Evolutionary conservation across 2,329 filamentous ascomycete genomes (phyloP), one percentile per base, ranked within the genome.

Genomic region (Microdochium bolleyi): DNA sequence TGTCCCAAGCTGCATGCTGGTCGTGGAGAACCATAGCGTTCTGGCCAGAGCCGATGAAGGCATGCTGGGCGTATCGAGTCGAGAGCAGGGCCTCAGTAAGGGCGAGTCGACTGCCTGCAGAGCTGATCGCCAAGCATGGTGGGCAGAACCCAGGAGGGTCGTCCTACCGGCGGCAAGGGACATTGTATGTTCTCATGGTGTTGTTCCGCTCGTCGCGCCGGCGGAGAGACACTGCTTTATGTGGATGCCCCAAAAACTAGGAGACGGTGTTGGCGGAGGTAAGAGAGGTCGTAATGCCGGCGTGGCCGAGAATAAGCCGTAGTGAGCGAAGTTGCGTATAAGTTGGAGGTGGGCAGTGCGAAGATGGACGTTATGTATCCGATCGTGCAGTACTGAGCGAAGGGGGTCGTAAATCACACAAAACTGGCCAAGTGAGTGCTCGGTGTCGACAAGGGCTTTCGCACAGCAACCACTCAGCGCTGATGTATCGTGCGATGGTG

Each of bases 161-260:
- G 64, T 58, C 60, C 64, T 67, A 67, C 41, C 41, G 41, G 58
- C 64, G 57, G 60, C 46, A 50, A 54, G 59, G 57, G 62, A 62
- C 65, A 67, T 67, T 54, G 60, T 57, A 52, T 49, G 52, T 53
- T 54, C 53, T 65, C 64, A 67, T 67, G 57, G 49, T 66, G 61
- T 57, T 46, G 50, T 57, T 32, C 24, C 48, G 56, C 41, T 19
- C 7, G 41, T 21, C 41, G 41, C 7, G 41, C 19, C 19, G 21
- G 41, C 19, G 13, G 21, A 22, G 9, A 24, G 41, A 22, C 8
- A 46, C 9, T 22, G 41, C 22, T 46, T 16, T 21, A 13, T 46
- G 7, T 24, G 13, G 41, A 4, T 21, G 16, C 19, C 21, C 13
- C 16, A 22, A 11, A 19, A 46, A 46, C 5, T 22, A 16, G 4